phyloP scores from a whole-genome alignment of 163 green algal genomes.

The Prototheca wickerhamii region DNA sequence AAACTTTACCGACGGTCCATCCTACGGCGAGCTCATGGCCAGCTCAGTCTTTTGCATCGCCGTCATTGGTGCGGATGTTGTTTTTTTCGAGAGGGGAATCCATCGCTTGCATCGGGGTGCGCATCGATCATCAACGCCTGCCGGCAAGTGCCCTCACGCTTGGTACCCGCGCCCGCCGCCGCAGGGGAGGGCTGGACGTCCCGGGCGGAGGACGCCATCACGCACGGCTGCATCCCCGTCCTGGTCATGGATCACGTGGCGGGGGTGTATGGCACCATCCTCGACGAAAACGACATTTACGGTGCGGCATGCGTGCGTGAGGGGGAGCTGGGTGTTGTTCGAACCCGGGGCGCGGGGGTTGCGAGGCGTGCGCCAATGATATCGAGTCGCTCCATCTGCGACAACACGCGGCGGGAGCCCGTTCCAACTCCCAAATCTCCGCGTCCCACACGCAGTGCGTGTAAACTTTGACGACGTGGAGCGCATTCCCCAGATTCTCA shows the following conservation, averaged over 20 bases:
- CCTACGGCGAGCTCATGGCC: constrained; percentile 2
- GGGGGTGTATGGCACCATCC: constrained; percentile 30
- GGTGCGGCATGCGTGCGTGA: neutral
- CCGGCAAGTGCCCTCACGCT: neutral
- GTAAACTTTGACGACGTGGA: neutral
- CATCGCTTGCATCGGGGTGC: neutral
- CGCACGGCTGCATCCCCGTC: constrained; percentile 54
- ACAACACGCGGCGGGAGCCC: too few species aligned
- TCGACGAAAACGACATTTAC: constrained; percentile 17
- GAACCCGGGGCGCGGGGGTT: neutral
- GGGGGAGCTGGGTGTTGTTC: neutral
- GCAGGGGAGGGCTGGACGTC: constrained; percentile 34
- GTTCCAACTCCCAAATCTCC: neutral
- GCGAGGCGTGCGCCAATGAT: neutral
- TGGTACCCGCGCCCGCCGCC: neutral
- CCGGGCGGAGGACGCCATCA: constrained; percentile 34
- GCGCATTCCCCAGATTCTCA: neutral
- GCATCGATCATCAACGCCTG: neutral
- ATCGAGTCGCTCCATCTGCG: neutral
- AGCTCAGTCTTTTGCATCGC: constrained; percentile 9
- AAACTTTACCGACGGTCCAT: too few species aligned
- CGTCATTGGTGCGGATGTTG: neutral
- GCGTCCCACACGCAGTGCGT: neutral
- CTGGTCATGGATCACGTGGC: constrained; percentile 45
- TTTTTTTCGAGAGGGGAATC: neutral